A percentile compares a stretch with the other conserved stretches of the same genome.
Evolutionary conservation across 2,329 filamentous ascomycete species (phyloP).

Genomic region (Geoglossum cookeanum): DNA sequence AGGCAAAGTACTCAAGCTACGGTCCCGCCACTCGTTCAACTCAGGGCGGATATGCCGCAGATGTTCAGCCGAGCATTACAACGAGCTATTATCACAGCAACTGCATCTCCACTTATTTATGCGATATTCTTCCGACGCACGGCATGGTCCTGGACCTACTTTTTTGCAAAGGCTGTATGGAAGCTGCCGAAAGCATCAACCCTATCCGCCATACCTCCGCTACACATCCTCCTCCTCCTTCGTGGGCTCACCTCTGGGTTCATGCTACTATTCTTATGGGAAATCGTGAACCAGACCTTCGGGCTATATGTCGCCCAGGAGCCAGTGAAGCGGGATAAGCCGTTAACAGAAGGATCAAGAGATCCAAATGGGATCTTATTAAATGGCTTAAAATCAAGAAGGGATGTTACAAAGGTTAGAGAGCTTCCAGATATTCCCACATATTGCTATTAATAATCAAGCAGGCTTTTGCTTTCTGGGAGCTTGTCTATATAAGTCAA

Average conservation of each 20-base stretch:
- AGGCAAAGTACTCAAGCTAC: conserved; percentile 21
- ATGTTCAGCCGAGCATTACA: conserved; percentile 18
- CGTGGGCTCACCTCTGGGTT: conserved; percentile 43
- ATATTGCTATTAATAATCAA: neutral
- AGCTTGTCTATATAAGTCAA: conserved; percentile 61
- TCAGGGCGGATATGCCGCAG: conserved; percentile 19
- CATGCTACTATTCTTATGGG: conserved; percentile 55
- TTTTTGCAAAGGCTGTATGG: conserved; percentile 52
- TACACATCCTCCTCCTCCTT: conserved; percentile 33
- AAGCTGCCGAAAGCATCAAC: conserved; percentile 55
- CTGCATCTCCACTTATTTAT: conserved; percentile 39
- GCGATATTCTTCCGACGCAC: conserved; percentile 38
- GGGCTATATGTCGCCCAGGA: conserved; percentile 61
- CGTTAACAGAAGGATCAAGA: conserved; percentile 67
- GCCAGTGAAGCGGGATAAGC: conserved; percentile 67
- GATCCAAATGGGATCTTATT: conserved; percentile 83
- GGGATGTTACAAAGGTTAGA: conserved; percentile 50
- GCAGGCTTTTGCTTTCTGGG: conserved; percentile 76
- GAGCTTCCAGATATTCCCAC: neutral
- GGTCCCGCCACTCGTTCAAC: conserved; percentile 18
- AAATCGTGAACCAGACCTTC: conserved; percentile 58
- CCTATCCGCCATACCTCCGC: conserved; percentile 38
- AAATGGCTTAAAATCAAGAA: conserved; percentile 67
- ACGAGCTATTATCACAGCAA: conserved; percentile 21
- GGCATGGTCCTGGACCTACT: conserved; percentile 51